phyloP scores from a whole-genome alignment of 176 grass and related monocot species.

The Eleusine coracana region DNA sequence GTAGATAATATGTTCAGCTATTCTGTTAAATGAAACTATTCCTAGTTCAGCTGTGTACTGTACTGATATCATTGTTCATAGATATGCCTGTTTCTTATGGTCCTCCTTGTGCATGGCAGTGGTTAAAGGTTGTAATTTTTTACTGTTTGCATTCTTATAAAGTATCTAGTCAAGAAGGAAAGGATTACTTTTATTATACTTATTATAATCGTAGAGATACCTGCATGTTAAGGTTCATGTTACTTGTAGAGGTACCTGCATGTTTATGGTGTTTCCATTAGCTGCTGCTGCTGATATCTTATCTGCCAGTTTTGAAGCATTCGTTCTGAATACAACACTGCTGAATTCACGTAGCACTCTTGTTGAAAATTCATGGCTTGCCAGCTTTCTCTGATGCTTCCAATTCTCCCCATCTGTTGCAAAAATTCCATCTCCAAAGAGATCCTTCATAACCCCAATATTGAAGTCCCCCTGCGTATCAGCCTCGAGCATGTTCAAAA shows the following conservation, averaged over 20 bases:
- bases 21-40: neutral
- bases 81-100: neutral
- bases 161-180: neutral
- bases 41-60: neutral
- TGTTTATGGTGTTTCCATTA: constrained; percentile 27
- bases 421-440: constrained; percentile 76
- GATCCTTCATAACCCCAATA: constrained; percentile 49
- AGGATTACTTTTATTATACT: neutral
- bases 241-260: constrained; percentile 34
- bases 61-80: neutral
- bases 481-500: neutral
- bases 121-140: neutral
- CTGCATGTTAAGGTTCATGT: neutral
- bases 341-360: constrained; percentile 65
- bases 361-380: constrained; percentile 73
- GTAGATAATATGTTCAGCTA: neutral
- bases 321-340: constrained; percentile 51
- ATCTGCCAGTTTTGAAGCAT: constrained; percentile 48
- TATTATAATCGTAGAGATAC: neutral
- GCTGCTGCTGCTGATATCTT: constrained; percentile 41
- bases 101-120: neutral
- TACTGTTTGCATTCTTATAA: neutral
- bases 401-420: constrained; percentile 65
- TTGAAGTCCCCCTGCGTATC: constrained; percentile 44
- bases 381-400: constrained; percentile 71